Conservation (phyloP, 441 rosid genomes). For the Syzygium syzygioides region DNA sequence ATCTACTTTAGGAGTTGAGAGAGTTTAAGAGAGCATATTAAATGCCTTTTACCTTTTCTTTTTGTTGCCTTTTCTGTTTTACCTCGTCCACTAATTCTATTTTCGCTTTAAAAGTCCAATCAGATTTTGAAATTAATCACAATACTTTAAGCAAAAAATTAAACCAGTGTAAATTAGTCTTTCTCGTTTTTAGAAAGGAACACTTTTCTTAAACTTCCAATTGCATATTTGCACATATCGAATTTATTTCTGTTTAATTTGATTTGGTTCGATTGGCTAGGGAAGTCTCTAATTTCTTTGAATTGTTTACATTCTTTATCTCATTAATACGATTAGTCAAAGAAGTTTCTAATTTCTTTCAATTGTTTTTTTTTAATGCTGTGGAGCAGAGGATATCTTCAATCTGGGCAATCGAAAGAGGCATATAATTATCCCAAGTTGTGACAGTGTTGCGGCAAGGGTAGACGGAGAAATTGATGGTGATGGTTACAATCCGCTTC, state of each 20-base stretch:
- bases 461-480: rapidly evolving
- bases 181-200: background rate
- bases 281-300: background rate
- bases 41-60: background rate
- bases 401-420: too few species aligned
- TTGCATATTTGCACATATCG: background rate
- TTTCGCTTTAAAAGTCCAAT: too few species aligned
- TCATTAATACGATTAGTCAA: background rate
- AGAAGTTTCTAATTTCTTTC: background rate
- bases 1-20: background rate
- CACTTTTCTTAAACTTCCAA: background rate
- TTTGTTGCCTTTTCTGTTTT: rapidly evolving
- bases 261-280: rapidly evolving
- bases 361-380: too few species aligned
- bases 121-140: background rate
- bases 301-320: background rate
- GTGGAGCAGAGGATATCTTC: rapidly evolving
- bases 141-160: too few species aligned
- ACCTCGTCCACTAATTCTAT: rapidly evolving
- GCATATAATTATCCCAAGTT: rapidly evolving
- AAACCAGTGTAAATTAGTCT: background rate
- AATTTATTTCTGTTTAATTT: too few species aligned
- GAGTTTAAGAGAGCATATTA: background rate
- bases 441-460: background rate
- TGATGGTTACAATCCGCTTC: rapidly evolving